Evolutionary conservation across 1,284 basidiomycete species (phyloP), one percentile per base, ranked within the genome.

Genomic region (Cutaneotrichosporon sp.): DNA sequence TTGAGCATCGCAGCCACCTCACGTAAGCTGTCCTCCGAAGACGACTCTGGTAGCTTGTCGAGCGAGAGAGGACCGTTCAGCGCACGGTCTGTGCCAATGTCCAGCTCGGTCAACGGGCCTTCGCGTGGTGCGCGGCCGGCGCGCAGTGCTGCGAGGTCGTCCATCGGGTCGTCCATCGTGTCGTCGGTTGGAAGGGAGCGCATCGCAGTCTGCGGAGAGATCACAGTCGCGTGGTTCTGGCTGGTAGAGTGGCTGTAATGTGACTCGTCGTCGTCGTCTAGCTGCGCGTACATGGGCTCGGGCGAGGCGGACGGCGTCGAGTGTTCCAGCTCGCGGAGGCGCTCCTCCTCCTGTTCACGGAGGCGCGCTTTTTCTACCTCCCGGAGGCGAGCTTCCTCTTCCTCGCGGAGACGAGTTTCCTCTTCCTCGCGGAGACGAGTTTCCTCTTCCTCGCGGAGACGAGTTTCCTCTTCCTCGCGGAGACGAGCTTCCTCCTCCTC

Each of bases 391-490:
- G 70, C 61, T 58, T 75, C 71, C 51, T 76, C 73, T 56, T 74
- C 66, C 31, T 69, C 62, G 56, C 66, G 42, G 42, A 46, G 64
- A 58, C 65, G 66, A 67, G 77, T 74, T 40, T 77, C 75, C 56
- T 75, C 64, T 42, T 68, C 65, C 40, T 76, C 75, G 61, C 73
- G 62, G 51, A 65, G 67, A 53, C 68, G 67, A 62, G 70, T 60
- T 58, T 75, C 71, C 51, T 76, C 73, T 56, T 74, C 66, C 31
- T 69, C 62, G 56, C 67, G 42, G 18, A 46, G 64, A 58, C 65
- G 66, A 67, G 77, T 74, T 40, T 77, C 63, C 58, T 75, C 64
- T 42, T 68, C 65, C 40, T 76, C 75, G 61, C 73, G 62, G 55
- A 65, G 67, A 53, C 68, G 67, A 61, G 69, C 61, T 58, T 75